A percentile compares a stretch with the other conserved stretches of the same genome.
phyloP scores from a whole-genome alignment of 202 grass and related monocot genomes.

The Carex sylvatica region DNA sequence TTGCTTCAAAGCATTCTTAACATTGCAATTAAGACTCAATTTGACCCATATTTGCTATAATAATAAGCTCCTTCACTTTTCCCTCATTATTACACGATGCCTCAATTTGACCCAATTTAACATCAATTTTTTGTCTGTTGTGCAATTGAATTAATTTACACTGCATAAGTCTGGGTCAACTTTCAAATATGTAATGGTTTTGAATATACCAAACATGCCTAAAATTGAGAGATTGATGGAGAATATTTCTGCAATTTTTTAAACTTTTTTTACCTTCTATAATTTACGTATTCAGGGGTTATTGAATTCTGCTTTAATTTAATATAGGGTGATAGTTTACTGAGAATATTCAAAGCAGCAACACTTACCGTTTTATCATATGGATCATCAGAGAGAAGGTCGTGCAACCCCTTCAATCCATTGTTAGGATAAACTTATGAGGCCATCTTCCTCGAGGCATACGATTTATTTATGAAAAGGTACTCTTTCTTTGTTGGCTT shows the following conservation, averaged over 20 bases:
- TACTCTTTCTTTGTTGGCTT: constrained; percentile 1
- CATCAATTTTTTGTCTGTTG: background rate
- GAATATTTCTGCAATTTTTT: background rate
- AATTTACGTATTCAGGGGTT: background rate
- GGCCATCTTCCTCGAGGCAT: constrained; percentile 80
- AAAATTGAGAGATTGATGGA: background rate
- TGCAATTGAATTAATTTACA: background rate
- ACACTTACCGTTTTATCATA: constrained; percentile 82
- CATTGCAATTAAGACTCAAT: no score
- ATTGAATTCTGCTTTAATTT: background rate
- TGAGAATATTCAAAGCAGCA: constrained; percentile 91
- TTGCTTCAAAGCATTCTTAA: no score
- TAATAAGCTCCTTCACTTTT: background rate
- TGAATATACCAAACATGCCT: background rate
- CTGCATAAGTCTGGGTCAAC: background rate
- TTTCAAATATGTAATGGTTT: background rate
- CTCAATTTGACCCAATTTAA: background rate
- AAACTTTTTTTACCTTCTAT: background rate
- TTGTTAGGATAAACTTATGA: constrained; percentile 96
- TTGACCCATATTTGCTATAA: no score
- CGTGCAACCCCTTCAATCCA: constrained; percentile 94
- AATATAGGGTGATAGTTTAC: constrained; percentile 64
- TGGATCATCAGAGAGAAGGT: constrained; percentile 76
- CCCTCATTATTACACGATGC: background rate
- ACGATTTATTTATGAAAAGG: constrained; percentile 88